phyloP scores from a whole-genome alignment of 75 land plant species.

The Isoetes taiwanensis region DNA sequence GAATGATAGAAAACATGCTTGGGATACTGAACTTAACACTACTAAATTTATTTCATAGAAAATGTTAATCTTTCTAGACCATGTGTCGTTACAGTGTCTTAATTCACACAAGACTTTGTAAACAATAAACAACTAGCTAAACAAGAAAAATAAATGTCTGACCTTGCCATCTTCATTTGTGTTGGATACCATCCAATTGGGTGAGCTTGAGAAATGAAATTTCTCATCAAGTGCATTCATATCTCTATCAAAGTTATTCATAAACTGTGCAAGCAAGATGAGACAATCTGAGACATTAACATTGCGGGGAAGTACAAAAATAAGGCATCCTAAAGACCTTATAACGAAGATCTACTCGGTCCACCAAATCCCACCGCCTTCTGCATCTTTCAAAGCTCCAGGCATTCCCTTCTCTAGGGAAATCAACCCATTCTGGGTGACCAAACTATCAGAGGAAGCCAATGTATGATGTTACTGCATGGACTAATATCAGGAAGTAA shows the following conservation, averaged over 20 bases:
- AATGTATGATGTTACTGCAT: too few relatives aligned
- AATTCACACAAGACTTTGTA: too few relatives aligned
- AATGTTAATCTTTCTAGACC: too few relatives aligned
- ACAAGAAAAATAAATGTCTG: too few relatives aligned
- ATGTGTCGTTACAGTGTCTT: too few relatives aligned
- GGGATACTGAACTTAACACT: too few relatives aligned
- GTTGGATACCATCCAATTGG: conserved; percentile 73
- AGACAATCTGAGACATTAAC: not conserved
- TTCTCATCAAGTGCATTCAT: conserved; percentile 76
- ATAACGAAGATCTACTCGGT: conserved; percentile 74
- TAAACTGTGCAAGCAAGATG: conserved; percentile 36
- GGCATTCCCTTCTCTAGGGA: conserved; percentile 88
- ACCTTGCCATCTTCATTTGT: conserved; percentile 81
- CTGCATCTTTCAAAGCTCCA: conserved; percentile 93
- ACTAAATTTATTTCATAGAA: too few relatives aligned
- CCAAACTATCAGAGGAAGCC: conserved; percentile 62
- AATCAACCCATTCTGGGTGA: conserved; percentile 99
- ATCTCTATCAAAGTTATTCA: conserved; percentile 87
- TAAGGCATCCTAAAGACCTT: conserved; percentile 36
- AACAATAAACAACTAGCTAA: too few relatives aligned
- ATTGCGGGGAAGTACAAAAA: not conserved
- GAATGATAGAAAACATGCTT: too few relatives aligned
- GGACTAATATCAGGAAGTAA: not conserved
- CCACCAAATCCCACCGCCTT: conserved; percentile 85
- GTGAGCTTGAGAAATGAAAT: conserved; percentile 50